Base-by-base conservation (phyloP, 768 basidiomycete genomes). In the Lentinula lateritia region DNA sequence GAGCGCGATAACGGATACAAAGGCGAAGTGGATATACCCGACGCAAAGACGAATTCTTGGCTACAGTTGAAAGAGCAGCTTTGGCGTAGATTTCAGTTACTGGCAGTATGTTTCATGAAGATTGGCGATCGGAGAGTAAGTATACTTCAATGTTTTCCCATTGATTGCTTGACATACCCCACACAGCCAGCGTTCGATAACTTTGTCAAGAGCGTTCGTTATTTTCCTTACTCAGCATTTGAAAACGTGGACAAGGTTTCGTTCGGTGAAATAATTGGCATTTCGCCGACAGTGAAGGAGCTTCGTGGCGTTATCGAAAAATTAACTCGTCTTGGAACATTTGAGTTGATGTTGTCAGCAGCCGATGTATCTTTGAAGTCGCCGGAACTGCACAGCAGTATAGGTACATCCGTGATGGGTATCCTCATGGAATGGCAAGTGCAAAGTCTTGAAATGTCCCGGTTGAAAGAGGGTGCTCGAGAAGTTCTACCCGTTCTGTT, bases 101-200 rank as follows among this genome's bases (percentile, higher is more conserved):
- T 95, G 28, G 93, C 83, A 0, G 84, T 89, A 4, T 93, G 92
- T 69, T 86, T 85, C 67, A 80, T 82, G 34, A 94, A 91, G 71
- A 85, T 86, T 32, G 89, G 88, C 0, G 89, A 96, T 65, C 80
- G 88, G 20, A 83, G 82, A 81, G 94, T 92, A 50, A 35, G 78
- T 70, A 9, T 13, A 58, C 15, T 43, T 55, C 56, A 48, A 58
- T 62, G 56, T 62, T 53, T 50, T 12, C 58, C 53, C 32, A 56
- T 39, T 53, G 62, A 38, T 34, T 36, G 42, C 58, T 58, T 63
- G 64, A n/a, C 20, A 5, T 52, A 1, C 6, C 41, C 32, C 50
- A 13, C 38, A 52, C 62, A 92, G 90, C 78, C 80, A 60, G 86
- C 89, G 13, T 85, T 83, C 61, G 76, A 83, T 7, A 79, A 85